phyloP scores from a whole-genome alignment of 257 asterid genomes.

The Osmanthus fragrans region DNA sequence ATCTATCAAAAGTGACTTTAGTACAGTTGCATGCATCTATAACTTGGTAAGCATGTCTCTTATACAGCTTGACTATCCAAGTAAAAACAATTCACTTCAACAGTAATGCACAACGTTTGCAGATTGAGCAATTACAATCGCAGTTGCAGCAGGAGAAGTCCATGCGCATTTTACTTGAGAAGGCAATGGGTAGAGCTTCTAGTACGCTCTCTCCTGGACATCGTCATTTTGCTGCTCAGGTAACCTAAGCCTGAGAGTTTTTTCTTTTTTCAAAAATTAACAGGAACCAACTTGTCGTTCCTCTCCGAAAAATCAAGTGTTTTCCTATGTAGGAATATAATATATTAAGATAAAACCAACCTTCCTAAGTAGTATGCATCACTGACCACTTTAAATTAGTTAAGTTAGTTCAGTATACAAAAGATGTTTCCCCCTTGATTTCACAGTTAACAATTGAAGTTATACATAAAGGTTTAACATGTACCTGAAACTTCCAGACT shows the following conservation, averaged over 20 bases:
- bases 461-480: not conserved
- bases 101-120: conserved; percentile 16
- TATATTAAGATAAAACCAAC: not conserved
- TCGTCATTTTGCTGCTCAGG: conserved; percentile 58
- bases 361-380: not conserved
- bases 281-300: not conserved
- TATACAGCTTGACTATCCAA: not conserved
- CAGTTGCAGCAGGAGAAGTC: conserved; percentile 61
- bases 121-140: conserved; percentile 56
- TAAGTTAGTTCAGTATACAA: not conserved
- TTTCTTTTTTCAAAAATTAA: not conserved
- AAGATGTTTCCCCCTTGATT: not conserved
- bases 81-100: conserved; percentile 9
- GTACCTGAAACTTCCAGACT: not conserved
- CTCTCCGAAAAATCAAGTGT: not conserved
- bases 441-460: not conserved
- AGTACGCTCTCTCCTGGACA: conserved; percentile 70
- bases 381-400: not conserved
- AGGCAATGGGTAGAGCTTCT: conserved; percentile 70
- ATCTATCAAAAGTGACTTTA: not conserved
- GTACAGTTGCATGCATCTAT: not conserved
- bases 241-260: conserved; percentile 10
- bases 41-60: not conserved
- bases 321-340: not conserved
- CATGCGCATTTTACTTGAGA: conserved; percentile 59